Percentiles rank a stretch among this genome's conserved stretches.
These are phyloP conservation scores for Coffea humblotiana DNA, from an alignment of 305 asterid species.

Conservation along the genomic window DNA sequence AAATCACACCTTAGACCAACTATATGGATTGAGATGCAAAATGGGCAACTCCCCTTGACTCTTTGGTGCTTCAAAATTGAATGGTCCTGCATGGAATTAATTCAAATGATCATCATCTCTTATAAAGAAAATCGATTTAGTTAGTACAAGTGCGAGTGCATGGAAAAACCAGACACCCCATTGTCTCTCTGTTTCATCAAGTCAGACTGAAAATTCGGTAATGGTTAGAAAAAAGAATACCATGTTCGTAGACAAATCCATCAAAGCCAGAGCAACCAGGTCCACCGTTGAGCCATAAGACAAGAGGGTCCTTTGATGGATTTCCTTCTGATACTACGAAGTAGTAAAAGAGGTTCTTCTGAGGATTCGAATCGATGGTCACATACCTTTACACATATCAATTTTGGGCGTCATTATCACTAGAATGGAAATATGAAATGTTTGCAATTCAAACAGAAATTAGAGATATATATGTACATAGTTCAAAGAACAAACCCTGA, in stretches of 20 bases:
- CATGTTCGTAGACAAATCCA: slow-evolving; percentile 69
- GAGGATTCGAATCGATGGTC: slow-evolving; percentile 29
- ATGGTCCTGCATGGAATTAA: slow-evolving; percentile 45
- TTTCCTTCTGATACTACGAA: slow-evolving; percentile 52
- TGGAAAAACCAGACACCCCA: not conserved
- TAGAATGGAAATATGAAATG: too few species aligned
- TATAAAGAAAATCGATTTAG: too few species aligned
- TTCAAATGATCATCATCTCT: not conserved
- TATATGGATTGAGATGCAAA: slow-evolving; percentile 55
- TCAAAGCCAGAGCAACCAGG: slow-evolving; percentile 75
- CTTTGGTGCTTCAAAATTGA: slow-evolving; percentile 55
- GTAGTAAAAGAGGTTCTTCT: slow-evolving; percentile 59
- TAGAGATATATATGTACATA: not conserved
- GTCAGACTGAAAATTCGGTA: not conserved
- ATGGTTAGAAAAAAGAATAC: slow-evolving; percentile 18
- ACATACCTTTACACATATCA: slow-evolving; percentile 37
- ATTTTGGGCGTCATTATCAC: not conserved
- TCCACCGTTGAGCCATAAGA: slow-evolving; percentile 70
- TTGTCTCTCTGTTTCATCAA: too few species aligned
- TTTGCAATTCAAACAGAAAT: not conserved
- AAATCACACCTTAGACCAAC: slow-evolving; percentile 57
- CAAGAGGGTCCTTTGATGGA: slow-evolving; percentile 50
- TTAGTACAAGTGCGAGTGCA: not conserved
- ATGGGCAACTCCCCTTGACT: slow-evolving; percentile 38
- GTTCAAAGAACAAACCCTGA: slow-evolving; percentile 39